Evolutionary conservation across 306 rosid genomes (phyloP).

Genomic region (Clitoria ternatea): DNA sequence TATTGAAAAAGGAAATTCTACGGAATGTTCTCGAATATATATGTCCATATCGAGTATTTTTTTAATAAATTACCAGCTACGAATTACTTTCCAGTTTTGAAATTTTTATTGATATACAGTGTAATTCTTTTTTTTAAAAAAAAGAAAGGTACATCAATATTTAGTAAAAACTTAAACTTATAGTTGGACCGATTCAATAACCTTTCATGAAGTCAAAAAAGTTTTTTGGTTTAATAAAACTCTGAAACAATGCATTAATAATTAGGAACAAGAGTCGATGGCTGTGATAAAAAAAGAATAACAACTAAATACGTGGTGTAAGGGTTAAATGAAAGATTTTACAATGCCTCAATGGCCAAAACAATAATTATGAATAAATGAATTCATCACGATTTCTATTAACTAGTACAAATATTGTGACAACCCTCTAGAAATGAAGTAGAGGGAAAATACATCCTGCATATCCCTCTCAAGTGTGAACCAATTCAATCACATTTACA

Average conservation of each 20-base stretch:
- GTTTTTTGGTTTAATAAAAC: background rate
- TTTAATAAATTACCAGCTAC: too few relatives aligned
- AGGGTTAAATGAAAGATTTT: background rate
- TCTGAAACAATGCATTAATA: background rate
- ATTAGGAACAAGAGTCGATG: background rate
- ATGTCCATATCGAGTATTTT: too few relatives aligned
- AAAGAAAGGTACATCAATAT: background rate
- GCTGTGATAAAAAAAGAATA: background rate
- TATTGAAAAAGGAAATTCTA: too few relatives aligned
- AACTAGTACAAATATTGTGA: background rate
- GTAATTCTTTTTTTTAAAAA: background rate
- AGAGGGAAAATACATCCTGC: too few relatives aligned
- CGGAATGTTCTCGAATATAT: too few relatives aligned
- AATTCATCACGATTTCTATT: background rate
- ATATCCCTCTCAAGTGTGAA: background rate
- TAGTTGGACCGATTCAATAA: background rate
- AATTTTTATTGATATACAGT: background rate
- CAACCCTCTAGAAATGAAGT: too few relatives aligned
- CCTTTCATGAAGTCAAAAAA: background rate
- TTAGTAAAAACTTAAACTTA: background rate
- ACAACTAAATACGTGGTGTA: background rate
- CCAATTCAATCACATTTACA: too few relatives aligned
- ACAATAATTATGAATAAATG: background rate
- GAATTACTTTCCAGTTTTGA: too few relatives aligned
- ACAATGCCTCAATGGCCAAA: background rate